Evolutionary conservation across 2,329 filamentous ascomycete genomes (phyloP).

Genomic region (Thyridium curvatum): DNA sequence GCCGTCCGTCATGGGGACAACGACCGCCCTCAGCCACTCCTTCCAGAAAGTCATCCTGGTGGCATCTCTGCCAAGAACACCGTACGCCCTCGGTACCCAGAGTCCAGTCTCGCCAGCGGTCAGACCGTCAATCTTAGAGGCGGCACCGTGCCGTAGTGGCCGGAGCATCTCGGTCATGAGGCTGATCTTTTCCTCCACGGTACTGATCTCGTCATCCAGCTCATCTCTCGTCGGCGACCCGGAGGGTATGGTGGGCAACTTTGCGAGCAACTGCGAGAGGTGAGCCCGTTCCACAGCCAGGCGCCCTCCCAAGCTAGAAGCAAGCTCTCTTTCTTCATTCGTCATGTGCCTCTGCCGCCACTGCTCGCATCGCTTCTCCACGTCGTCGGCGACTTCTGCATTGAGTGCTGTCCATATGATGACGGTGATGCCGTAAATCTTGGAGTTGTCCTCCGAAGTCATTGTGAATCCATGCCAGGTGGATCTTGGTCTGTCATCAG

Average conservation of each 20-base stretch:
- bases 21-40: constrained; percentile 89
- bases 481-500: constrained; percentile 87
- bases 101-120: constrained; percentile 93
- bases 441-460: constrained; percentile 88
- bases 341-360: constrained; percentile 87
- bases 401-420: constrained; percentile 91
- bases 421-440: constrained; percentile 84
- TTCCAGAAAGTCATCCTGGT: constrained; percentile 93
- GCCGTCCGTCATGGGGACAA: constrained; percentile 95
- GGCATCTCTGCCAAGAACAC: constrained; percentile 79
- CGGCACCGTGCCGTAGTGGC: constrained; percentile 86
- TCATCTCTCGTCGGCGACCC: constrained; percentile 75
- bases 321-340: constrained; percentile 82
- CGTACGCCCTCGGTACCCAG: constrained; percentile 92
- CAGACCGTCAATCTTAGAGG: constrained; percentile 93
- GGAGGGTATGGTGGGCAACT: constrained; percentile 72
- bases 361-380: constrained; percentile 76
- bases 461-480: constrained; percentile 99
- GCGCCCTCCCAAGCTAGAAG: constrained; percentile 82
- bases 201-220: constrained; percentile 89
- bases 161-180: constrained; percentile 95
- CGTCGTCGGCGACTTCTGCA: constrained; percentile 71
- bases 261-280: constrained; percentile 78
- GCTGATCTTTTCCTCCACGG: constrained; percentile 93
- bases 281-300: constrained; percentile 84